These are phyloP conservation scores for Drechslera avenae DNA, from an alignment of 2,329 filamentous ascomycete genomes.

Conservation along the genomic window DNA sequence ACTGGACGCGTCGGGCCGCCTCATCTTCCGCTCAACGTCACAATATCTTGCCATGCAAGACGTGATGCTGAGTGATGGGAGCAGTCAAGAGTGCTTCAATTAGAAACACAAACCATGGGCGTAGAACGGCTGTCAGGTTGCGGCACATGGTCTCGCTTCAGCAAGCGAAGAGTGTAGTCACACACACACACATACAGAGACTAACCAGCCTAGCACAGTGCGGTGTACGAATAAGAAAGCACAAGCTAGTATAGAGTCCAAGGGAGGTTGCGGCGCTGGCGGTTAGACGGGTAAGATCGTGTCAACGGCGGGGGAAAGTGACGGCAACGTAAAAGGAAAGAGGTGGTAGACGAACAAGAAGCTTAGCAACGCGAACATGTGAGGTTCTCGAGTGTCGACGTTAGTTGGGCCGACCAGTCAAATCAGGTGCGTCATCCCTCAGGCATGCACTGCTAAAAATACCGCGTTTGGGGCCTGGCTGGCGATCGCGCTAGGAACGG, in stretches of 20 bases:
- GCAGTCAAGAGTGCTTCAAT: slow-evolving; percentile 16
- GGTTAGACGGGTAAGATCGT: slow-evolving; percentile 41
- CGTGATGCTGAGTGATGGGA: neutral
- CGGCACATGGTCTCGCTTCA: slow-evolving; percentile 15
- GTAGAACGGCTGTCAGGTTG: slow-evolving; percentile 12
- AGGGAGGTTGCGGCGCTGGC: slow-evolving; percentile 27
- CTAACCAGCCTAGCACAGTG: slow-evolving; percentile 6
- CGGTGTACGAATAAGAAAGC: slow-evolving; percentile 19
- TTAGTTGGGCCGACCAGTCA: slow-evolving; percentile 7
- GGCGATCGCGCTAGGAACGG: slow-evolving; percentile 17
- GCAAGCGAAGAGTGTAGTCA: slow-evolving; percentile 9
- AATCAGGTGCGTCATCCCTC: slow-evolving; percentile 24
- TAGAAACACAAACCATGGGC: slow-evolving; percentile 30
- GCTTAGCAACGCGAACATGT: slow-evolving; percentile 25
- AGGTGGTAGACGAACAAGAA: slow-evolving; percentile 10
- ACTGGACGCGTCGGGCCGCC: slow-evolving; percentile 15
- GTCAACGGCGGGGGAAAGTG: slow-evolving; percentile 14
- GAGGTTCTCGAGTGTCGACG: slow-evolving; percentile 20
- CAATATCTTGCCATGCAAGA: neutral
- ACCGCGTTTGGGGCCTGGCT: slow-evolving; percentile 21
- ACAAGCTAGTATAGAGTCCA: slow-evolving; percentile 7
- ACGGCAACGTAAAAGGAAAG: neutral
- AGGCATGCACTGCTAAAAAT: slow-evolving; percentile 24
- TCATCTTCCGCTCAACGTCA: slow-evolving; percentile 4
- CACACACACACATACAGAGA: slow-evolving; percentile 12